Base-by-base conservation (phyloP, 208 protist species). In the Phytomonas sp. region DNA sequence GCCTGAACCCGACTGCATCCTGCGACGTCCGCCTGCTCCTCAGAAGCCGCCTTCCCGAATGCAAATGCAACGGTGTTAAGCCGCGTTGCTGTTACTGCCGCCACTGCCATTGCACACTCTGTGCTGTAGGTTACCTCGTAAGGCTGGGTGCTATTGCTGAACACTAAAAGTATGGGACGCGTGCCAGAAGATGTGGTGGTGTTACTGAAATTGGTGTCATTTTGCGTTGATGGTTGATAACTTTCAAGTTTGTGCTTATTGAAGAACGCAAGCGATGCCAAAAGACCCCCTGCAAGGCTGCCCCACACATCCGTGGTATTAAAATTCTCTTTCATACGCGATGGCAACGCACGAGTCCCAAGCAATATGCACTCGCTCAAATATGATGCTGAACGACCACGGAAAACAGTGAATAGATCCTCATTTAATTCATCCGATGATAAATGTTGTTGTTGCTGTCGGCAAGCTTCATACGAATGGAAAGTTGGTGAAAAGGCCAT, bases 31-130 rank as follows among this genome's bases (percentile, higher is more conserved):
- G 61, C 56, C 16, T 72, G 66, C 34, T 42, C 63, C 66, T 66
- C 16, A 37, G 60, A 32, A 26, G 60, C 72, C 30, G 74, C 73
- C 23, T 64, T 70, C 37, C 88, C 86, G 71, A 94, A 94, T 59
- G 81, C 74, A 37, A 78, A 84, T 31, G 87, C 66, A 26, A 73
- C 68, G 16, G 80, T 69, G 42, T 70, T 60, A 52, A 82, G 70
- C 73, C 82, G 73, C 37, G 69, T 75, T 26, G 76, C 52, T 11
- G 77, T 73, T 23, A 85, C 64, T 19, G 77, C 78, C 1, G 83
- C 78, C 32, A 82, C 75, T 29, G 85, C 82, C 23, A 94, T 77
- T 23, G 83, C 80, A 63, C 89, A 92, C 70, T 95, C 87, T 4
- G 84, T 67, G 40, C 71, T 75, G 70, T 86, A 87, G 11, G 77